A percentile compares a stretch with the other conserved stretches of the same genome.
Evolutionary conservation across 2,329 filamentous ascomycete species (phyloP).

Genomic region (Chalara sp.): DNA sequence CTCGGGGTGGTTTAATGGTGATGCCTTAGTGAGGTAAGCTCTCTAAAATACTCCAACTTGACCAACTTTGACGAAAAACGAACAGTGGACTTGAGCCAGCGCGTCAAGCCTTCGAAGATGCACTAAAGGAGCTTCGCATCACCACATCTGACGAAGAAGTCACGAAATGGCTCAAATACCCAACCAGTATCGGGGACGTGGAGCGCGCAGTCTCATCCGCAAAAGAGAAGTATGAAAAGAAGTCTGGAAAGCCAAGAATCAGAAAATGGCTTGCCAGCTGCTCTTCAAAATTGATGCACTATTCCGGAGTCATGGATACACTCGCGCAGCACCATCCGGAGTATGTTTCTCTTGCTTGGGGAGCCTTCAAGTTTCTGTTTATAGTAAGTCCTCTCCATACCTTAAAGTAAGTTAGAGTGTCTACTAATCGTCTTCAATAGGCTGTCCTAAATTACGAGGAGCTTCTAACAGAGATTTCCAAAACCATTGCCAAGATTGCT

Average conservation of each 20-base stretch:
- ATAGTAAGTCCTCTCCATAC: constrained; percentile 7
- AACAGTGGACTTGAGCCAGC: background rate
- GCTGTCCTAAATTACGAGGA: constrained; percentile 13
- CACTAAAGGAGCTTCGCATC: background rate
- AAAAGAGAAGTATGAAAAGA: constrained; percentile 4
- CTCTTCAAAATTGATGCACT: constrained; percentile 5
- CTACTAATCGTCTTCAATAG: constrained; percentile 1
- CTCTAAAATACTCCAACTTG: too few species aligned
- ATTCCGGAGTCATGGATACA: constrained; percentile 3
- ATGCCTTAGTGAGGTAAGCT: too few species aligned
- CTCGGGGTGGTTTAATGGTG: too few species aligned
- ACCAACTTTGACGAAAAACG: too few species aligned
- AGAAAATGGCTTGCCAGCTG: constrained; percentile 6
- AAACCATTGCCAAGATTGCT: constrained; percentile 8
- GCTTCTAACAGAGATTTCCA: constrained; percentile 6
- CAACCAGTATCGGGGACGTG: constrained; percentile 4
- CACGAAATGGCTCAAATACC: background rate
- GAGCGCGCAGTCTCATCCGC: constrained; percentile 1
- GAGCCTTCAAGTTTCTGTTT: constrained; percentile 21
- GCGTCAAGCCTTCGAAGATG: constrained; percentile 1
- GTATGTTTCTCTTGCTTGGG: constrained; percentile 19
- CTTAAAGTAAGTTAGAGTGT: background rate
- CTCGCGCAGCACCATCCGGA: constrained; percentile 21
- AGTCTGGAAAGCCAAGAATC: background rate
- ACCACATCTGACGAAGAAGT: background rate